Base-by-base conservation (phyloP, 768 basidiomycete genomes). In the Podaxis pistillaris region DNA sequence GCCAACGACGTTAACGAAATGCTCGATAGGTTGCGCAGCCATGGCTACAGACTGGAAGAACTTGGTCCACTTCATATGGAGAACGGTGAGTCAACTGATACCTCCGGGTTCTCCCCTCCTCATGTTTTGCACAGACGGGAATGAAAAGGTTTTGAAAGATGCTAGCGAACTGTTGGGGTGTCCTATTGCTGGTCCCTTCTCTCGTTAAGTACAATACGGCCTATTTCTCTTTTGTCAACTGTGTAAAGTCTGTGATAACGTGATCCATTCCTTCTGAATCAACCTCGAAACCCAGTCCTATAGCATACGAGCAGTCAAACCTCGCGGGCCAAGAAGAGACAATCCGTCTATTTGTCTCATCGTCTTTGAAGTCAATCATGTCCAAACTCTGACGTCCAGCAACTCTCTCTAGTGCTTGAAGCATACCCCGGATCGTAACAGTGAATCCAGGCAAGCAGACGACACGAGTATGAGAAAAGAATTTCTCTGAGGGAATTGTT, bases 401-500 rank as follows among this genome's bases (percentile, higher is more conserved):
- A 30, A 83, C 77, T 58, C 76, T 74, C 59, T 78, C 76, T 26
- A 88, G 73, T 11, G 86, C 84, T 12, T 77, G 68, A 13, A 88
- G 72, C 71, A 84, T 84, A 47, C 83, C 80, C 30, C 80, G 76
- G 1, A 86, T 79, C 1, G 80, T 84, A 9, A 82, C 75, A 1
- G 82, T 85, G 71, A 87, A 83, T 0, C 87, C 87, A 1, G 87
- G 87, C 4, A 86, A 70, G 65, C 83, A 86, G 47, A 86, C 78
- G 12, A 82, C 82, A 56, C 86, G 78, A 0, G 79, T 81, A 70
- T 83, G 80, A 2, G 71, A 30, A 7, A 70, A 51, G 64, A 86
- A 82, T 12, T 68, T 71, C 8, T 70, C 68, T 1, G 81, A 75
- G 8, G 79, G 76, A 58, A 88, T 68, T 57, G 77, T 74, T 65